Percentiles rank a stretch among this genome's conserved stretches.
Evolutionary conservation across 495 filamentous ascomycete genomes (phyloP).

Genomic region (Xylaria grammica): DNA sequence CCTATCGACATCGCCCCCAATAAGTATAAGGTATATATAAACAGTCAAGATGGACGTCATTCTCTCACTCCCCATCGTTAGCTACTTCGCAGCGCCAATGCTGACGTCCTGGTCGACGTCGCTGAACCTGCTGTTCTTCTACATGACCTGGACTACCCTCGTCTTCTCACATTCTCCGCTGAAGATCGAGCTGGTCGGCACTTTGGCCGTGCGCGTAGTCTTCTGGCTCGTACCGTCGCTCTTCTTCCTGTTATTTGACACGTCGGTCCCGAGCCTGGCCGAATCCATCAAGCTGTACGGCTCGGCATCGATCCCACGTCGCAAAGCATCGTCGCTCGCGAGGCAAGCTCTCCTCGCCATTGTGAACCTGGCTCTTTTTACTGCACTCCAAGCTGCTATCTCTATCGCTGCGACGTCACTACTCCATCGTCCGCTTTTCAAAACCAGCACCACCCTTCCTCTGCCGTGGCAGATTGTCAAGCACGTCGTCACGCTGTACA

Average conservation of each 20-base stretch:
- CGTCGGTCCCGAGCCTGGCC: conserved; percentile 67
- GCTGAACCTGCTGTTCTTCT: conserved; percentile 88
- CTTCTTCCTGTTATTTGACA: conserved; percentile 76
- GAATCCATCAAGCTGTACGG: conserved; percentile 73
- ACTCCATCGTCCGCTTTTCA: conserved; percentile 45
- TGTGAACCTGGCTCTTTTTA: conserved; percentile 67
- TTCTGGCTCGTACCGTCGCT: conserved; percentile 78
- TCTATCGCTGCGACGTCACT: conserved; percentile 39
- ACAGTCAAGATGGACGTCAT: conserved; percentile 60
- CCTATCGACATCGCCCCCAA: too few species aligned
- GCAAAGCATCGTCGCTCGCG: conserved; percentile 46
- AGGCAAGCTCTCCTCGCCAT: conserved; percentile 60
- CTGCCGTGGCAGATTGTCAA: conserved; percentile 61
- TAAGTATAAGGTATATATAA: too few species aligned
- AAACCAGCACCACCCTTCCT: conserved; percentile 49
- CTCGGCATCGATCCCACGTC: conserved; percentile 64
- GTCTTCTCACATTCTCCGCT: conserved; percentile 76
- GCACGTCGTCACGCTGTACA: conserved; percentile 66
- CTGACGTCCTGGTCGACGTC: conserved; percentile 73
- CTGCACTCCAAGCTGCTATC: conserved; percentile 60
- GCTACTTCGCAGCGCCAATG: conserved; percentile 61
- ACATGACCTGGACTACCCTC: conserved; percentile 86
- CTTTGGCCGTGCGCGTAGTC: conserved; percentile 66
- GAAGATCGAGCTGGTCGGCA: conserved; percentile 76
- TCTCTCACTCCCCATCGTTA: conserved; percentile 73